Conservation (phyloP, 495 filamentous ascomycete species). For the Clohesyomyces aquaticus region DNA sequence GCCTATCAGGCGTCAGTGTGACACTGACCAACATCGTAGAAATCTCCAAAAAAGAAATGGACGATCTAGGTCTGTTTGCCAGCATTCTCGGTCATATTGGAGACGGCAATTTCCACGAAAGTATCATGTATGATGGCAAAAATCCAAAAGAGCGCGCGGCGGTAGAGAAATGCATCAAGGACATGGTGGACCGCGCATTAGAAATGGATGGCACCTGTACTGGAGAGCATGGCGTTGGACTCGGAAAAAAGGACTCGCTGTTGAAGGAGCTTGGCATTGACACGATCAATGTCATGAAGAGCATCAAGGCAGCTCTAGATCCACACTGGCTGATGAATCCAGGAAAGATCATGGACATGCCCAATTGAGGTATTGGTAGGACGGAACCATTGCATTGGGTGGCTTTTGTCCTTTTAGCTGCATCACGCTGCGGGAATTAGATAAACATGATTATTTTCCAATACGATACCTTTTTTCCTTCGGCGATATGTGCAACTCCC, state of each 20-base stretch:
- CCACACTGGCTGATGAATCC: constrained; percentile 91
- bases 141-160: constrained; percentile 67
- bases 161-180: constrained; percentile 78
- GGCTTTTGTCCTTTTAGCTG: constrained; percentile 24
- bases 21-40: constrained; percentile 52
- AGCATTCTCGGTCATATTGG: constrained; percentile 85
- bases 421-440: constrained; percentile 8
- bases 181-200: constrained; percentile 84
- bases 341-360: constrained; percentile 79
- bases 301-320: constrained; percentile 82
- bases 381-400: constrained; percentile 34
- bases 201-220: constrained; percentile 95
- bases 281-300: constrained; percentile 83
- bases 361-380: constrained; percentile 11
- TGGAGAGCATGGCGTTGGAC: constrained; percentile 85
- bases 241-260: constrained; percentile 83
- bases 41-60: constrained; percentile 85
- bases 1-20: neutral
- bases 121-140: constrained; percentile 77
- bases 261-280: constrained; percentile 79
- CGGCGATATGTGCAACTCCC: neutral
- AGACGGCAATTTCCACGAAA: constrained; percentile 91
- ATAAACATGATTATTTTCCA: constrained; percentile 5
- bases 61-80: constrained; percentile 80
- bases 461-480: neutral